Evolutionary conservation across 441 rosid species (phyloP).

Genomic region (Sinapis alba): DNA sequence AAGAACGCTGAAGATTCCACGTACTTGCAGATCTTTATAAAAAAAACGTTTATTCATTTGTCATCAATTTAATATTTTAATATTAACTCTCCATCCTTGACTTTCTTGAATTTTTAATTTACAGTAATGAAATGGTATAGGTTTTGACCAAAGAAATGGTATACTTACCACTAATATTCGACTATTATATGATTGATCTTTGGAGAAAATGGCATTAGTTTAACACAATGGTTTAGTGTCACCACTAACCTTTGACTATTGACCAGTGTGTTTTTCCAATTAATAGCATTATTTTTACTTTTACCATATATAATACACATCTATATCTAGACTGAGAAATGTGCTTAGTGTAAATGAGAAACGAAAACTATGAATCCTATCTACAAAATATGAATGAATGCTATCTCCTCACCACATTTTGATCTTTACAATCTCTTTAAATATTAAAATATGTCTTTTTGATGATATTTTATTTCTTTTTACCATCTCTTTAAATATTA

Average conservation of each 20-base stretch:
- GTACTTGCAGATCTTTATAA: conserved; percentile 21
- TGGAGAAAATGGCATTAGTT: background rate
- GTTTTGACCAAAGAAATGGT: background rate
- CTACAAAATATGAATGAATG: background rate
- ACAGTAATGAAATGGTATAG: background rate
- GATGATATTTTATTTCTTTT: too few species aligned
- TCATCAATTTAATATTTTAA: conserved; percentile 19
- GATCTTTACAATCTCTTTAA: background rate
- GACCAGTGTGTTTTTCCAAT: background rate
- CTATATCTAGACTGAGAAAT: background rate
- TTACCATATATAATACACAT: background rate
- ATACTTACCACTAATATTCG: background rate
- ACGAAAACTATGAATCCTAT: background rate
- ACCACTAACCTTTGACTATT: background rate
- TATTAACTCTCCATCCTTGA: conserved; percentile 20
- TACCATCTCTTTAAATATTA: too few species aligned
- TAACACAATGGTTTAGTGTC: too few species aligned
- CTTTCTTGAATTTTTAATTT: background rate
- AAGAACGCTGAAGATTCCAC: conserved; percentile 33
- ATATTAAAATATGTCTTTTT: too few species aligned
- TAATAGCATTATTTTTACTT: background rate
- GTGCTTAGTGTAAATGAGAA: background rate
- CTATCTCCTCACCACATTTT: background rate
- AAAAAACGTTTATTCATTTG: conserved; percentile 23
- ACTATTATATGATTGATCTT: background rate